phyloP scores from a whole-genome alignment of 768 basidiomycete species.

The Sistotremastrum niveocremeum region DNA sequence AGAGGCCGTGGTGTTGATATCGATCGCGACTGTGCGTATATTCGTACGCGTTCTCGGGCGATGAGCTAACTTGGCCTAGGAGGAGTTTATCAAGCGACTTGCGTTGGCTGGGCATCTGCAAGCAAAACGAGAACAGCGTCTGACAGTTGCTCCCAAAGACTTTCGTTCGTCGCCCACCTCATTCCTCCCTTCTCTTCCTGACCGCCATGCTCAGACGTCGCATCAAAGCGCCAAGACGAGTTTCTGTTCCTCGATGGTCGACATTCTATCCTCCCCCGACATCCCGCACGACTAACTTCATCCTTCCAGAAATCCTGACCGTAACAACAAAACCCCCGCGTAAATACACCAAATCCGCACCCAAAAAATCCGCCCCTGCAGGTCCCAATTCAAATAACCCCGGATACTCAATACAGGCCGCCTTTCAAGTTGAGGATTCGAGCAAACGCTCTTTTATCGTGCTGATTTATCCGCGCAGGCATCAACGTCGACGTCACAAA shows the following conservation, averaged over 20 bases:
- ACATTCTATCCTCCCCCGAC: too few species aligned
- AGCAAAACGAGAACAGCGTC: constrained; percentile 57
- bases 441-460: too few species aligned
- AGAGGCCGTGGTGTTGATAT: constrained; percentile 69
- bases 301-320: too few species aligned
- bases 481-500: too few species aligned
- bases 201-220: constrained; percentile 33
- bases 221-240: constrained; percentile 46
- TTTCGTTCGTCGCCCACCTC: constrained; percentile 37
- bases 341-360: too few species aligned
- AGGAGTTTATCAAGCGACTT: constrained; percentile 74
- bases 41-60: neutral
- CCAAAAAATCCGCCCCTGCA: too few species aligned
- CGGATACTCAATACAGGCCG: too few species aligned
- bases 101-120: constrained; percentile 56
- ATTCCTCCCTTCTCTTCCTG: constrained; percentile 14
- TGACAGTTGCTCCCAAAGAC: constrained; percentile 68
- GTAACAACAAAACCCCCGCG: too few species aligned
- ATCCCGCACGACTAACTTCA: too few species aligned
- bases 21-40: constrained; percentile 48
- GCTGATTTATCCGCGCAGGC: too few species aligned
- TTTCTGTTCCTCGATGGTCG: constrained; percentile 69
- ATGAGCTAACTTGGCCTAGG: constrained; percentile 16
- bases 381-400: too few species aligned
- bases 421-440: too few species aligned